Evolutionary conservation across 805 yeast species (phyloP).

Genomic region (Clavispora asparagi): DNA sequence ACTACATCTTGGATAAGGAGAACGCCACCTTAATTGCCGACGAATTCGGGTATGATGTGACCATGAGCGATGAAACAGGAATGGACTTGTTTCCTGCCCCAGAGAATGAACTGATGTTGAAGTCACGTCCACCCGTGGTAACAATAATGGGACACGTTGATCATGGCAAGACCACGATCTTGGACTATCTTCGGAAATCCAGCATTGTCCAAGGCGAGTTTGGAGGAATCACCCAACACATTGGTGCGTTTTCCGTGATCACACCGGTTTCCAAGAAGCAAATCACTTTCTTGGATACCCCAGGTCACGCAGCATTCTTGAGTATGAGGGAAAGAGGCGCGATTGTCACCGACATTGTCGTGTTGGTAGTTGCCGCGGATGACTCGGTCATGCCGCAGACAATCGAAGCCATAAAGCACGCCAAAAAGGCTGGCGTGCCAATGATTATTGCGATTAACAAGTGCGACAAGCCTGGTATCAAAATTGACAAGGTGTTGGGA

Average conservation of each 20-base stretch:
- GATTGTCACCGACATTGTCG: conserved; percentile 82
- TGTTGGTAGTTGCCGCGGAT: conserved; percentile 93
- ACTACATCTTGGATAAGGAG: conserved; percentile 79
- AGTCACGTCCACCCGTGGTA: conserved; percentile 84
- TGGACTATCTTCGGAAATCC: conserved; percentile 81
- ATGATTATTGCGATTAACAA: conserved; percentile 90
- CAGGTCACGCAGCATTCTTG: conserved; percentile 96
- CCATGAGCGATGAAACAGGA: conserved; percentile 52
- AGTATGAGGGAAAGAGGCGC: conserved; percentile 98
- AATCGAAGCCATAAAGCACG: conserved; percentile 89
- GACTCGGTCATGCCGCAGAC: conserved; percentile 99
- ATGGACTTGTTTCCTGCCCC: conserved; percentile 56
- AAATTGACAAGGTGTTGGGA: conserved; percentile 68
- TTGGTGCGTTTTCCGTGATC: conserved; percentile 91
- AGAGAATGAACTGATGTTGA: conserved; percentile 40
- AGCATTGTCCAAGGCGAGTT: conserved; percentile 78
- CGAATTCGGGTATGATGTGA: conserved; percentile 73
- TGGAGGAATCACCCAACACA: conserved; percentile 97
- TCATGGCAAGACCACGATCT: conserved; percentile 94
- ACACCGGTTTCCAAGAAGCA: conserved; percentile 68
- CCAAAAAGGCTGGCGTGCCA: conserved; percentile 74
- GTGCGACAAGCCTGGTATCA: conserved; percentile 75
- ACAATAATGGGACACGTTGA: conserved; percentile 99
- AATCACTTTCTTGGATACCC: conserved; percentile 92
- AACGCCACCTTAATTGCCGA: conserved; percentile 84